Percentiles rank a stretch among this genome's conserved stretches.
phyloP scores from a whole-genome alignment of 2,329 filamentous ascomycete species.

The Diaporthe batatas region DNA sequence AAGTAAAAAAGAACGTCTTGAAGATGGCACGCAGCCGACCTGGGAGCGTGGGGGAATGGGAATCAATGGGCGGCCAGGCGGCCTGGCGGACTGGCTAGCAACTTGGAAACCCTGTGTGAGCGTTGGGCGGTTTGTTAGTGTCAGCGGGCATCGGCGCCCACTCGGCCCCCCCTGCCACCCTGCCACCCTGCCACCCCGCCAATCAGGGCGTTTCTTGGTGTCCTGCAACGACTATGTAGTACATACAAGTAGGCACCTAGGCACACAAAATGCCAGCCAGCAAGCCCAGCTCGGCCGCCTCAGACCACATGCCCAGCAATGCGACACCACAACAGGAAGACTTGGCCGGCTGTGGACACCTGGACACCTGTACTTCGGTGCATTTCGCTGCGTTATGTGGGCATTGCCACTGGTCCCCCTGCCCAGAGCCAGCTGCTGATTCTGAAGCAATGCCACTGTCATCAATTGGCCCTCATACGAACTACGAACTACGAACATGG shows the following conservation, averaged over 20 bases:
- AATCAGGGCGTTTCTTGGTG: conserved; percentile 25
- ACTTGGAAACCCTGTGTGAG: too few species aligned
- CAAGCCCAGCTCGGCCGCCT: background rate
- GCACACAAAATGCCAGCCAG: background rate
- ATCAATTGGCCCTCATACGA: conserved; percentile 31
- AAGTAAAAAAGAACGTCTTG: conserved; percentile 20
- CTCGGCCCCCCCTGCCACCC: background rate
- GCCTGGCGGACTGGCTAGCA: background rate
- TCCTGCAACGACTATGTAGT: background rate
- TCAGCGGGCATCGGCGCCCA: background rate
- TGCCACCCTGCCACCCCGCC: background rate
- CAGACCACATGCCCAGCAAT: conserved; percentile 2
- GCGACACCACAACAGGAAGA: conserved; percentile 12
- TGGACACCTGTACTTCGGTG: conserved; percentile 1
- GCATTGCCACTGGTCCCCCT: conserved; percentile 3
- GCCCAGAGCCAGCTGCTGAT: conserved; percentile 29
- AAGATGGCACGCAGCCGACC: conserved; percentile 19
- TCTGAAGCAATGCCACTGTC: conserved; percentile 31
- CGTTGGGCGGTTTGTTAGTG: conserved; percentile 19
- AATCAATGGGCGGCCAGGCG: background rate
- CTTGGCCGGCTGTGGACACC: conserved; percentile 14
- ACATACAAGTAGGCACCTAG: too few species aligned
- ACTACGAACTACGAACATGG: conserved; percentile 1
- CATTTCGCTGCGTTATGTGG: background rate
- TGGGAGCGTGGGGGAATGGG: conserved; percentile 25